phyloP scores from a whole-genome alignment of 805 yeast genomes.

The Kuraishia molischiana region DNA sequence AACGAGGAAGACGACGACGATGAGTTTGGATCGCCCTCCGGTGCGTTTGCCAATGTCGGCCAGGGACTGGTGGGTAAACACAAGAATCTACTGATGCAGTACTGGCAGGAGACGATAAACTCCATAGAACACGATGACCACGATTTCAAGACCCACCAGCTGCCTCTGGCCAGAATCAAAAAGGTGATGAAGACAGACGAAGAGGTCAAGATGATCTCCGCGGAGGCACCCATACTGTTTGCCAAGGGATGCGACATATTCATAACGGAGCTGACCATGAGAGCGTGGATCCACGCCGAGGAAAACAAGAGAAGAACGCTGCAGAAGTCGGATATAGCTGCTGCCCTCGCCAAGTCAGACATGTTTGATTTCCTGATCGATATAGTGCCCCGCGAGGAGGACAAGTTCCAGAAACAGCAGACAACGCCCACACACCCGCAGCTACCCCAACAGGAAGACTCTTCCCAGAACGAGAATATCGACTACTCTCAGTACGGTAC shows the following conservation, averaged over 20 bases:
- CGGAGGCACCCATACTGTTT: constrained; percentile 95
- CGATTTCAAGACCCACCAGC: constrained; percentile 87
- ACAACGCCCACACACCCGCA: not conserved
- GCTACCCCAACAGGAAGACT: not conserved
- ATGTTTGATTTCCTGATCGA: constrained; percentile 97
- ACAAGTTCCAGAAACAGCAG: constrained; percentile 32
- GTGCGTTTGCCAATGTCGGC: constrained; percentile 64
- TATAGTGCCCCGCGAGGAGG: constrained; percentile 88
- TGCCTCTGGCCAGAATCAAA: constrained; percentile 93
- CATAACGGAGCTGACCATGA: constrained; percentile 93
- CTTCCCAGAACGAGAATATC: not conserved
- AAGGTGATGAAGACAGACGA: constrained; percentile 98
- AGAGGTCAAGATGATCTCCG: constrained; percentile 94
- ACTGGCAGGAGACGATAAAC: constrained; percentile 95
- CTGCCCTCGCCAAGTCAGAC: constrained; percentile 88
- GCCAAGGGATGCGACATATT: constrained; percentile 98
- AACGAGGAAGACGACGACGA: constrained; percentile 5
- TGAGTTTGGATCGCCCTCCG: constrained; percentile 20
- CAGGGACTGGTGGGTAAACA: constrained; percentile 82
- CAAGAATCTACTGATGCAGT: constrained; percentile 84
- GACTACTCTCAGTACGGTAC: not conserved
- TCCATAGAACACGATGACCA: constrained; percentile 81
- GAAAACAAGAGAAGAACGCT: constrained; percentile 90
- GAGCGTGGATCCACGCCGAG: constrained; percentile 99
- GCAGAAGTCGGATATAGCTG: constrained; percentile 91